phyloP scores from a whole-genome alignment of 768 basidiomycete species.

The Panaeolus cyanescens region DNA sequence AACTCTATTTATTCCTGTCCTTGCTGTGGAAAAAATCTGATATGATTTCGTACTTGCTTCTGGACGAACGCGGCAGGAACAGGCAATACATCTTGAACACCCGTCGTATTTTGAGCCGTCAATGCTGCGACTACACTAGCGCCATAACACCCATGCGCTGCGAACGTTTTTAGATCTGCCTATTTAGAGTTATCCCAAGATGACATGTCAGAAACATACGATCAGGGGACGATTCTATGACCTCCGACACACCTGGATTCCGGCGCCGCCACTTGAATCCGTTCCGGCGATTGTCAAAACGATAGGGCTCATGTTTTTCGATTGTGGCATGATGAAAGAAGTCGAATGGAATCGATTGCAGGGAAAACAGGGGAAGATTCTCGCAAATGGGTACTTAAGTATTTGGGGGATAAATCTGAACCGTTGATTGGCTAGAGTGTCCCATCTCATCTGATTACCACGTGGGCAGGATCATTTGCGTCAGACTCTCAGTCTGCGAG shows the following conservation, averaged over 20 bases:
- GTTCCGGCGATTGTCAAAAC: constrained; percentile 79
- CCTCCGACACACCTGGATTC: constrained; percentile 69
- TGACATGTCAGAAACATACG: not conserved
- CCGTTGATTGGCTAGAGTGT: not conserved
- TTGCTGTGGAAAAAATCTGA: not conserved
- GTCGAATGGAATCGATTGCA: too few species aligned
- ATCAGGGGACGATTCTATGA: not conserved
- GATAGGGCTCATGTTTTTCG: constrained; percentile 7
- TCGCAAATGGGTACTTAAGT: too few species aligned
- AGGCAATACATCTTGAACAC: constrained; percentile 75
- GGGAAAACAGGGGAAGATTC: too few species aligned
- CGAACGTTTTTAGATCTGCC: constrained; percentile 89
- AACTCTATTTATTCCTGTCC: constrained; percentile 3
- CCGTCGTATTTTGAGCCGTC: constrained; percentile 87
- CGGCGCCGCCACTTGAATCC: constrained; percentile 85
- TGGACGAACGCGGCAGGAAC: constrained; percentile 69
- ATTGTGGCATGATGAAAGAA: not conserved
- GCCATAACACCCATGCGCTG: constrained; percentile 78
- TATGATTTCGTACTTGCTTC: constrained; percentile 58
- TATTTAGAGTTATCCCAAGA: constrained; percentile 25
- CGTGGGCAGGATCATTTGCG: not conserved
- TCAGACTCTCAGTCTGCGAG: too few species aligned
- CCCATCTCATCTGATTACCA: not conserved
- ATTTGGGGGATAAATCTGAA: not conserved
- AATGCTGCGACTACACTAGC: constrained; percentile 82